Evolutionary conservation across 2,329 filamentous ascomycete genomes (phyloP).

Genomic region (Tothia fuscella): DNA sequence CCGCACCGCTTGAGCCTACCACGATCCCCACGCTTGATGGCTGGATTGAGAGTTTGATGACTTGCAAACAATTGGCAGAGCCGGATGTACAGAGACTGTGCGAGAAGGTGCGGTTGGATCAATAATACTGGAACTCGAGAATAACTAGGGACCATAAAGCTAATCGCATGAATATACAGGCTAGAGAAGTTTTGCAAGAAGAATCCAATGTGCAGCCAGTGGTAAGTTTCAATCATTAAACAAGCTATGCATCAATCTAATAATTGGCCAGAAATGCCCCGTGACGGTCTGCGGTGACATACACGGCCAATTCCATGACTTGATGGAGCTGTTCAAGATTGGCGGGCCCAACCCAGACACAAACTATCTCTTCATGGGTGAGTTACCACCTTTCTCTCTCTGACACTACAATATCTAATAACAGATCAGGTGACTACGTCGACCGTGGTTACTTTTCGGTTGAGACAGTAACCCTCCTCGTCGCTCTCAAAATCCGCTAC

Average conservation of each 20-base stretch:
- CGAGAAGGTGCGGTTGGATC: conserved; percentile 62
- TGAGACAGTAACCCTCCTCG: conserved; percentile 91
- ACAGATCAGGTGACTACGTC: conserved; percentile 73
- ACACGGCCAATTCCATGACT: conserved; percentile 95
- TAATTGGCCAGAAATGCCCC: conserved; percentile 63
- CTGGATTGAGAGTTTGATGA: conserved; percentile 98
- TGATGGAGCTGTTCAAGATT: conserved; percentile 99
- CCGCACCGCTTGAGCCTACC: conserved; percentile 66
- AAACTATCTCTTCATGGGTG: conserved; percentile 99
- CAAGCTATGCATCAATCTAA: conserved; percentile 13
- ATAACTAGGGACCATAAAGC: conserved; percentile 9
- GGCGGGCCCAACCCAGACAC: conserved; percentile 96
- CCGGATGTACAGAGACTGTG: conserved; percentile 90
- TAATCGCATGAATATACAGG: conserved; percentile 38
- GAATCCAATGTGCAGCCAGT: conserved; percentile 99
- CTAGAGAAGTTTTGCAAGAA: conserved; percentile 89
- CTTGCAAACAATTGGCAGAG: conserved; percentile 95
- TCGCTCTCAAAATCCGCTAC: conserved; percentile 95
- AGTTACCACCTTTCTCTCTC: conserved; percentile 25
- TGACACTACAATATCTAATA: not conserved
- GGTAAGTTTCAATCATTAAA: conserved; percentile 42
- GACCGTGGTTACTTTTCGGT: conserved; percentile 98
- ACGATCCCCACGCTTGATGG: conserved; percentile 89
- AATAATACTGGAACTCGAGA: not conserved
- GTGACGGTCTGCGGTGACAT: conserved; percentile 99